A percentile compares a stretch with the other conserved stretches of the same genome.
Evolutionary conservation across 177 flowering plant genomes (phyloP).

Genomic region (Telopea speciosissima): DNA sequence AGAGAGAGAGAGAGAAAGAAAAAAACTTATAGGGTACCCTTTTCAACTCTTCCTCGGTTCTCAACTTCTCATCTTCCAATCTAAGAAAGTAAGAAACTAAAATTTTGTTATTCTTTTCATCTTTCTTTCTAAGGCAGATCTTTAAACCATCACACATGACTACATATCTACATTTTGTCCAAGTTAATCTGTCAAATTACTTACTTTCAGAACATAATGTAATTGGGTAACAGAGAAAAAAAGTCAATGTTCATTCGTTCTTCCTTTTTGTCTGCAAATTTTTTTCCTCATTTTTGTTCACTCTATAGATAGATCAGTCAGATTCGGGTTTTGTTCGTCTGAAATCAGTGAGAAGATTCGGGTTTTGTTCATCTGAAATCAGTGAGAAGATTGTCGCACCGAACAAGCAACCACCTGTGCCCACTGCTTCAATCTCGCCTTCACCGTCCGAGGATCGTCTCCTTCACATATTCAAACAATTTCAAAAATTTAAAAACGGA

Average conservation of each 20-base stretch:
- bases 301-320: background rate
- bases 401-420: slow-evolving; percentile 59
- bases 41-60: background rate
- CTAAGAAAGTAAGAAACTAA: too few species aligned
- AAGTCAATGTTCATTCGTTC: too few species aligned
- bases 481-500: too few species aligned
- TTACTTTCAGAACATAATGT: too few species aligned
- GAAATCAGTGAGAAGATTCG: background rate
- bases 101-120: too few species aligned
- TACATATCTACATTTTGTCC: too few species aligned
- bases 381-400: slow-evolving; percentile 35
- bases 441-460: slow-evolving; percentile 48
- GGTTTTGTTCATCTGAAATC: slow-evolving; percentile 3
- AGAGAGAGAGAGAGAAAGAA: too few species aligned
- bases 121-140: background rate
- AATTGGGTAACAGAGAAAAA: too few species aligned
- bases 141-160: background rate
- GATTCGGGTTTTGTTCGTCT: background rate
- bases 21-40: too few species aligned
- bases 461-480: slow-evolving; percentile 21
- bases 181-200: too few species aligned
- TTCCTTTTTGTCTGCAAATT: background rate
- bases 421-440: slow-evolving; percentile 50
- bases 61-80: background rate
- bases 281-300: background rate